phyloP scores from a whole-genome alignment of 192 early-diverging fungal species.

The Diversispora eburnea region DNA sequence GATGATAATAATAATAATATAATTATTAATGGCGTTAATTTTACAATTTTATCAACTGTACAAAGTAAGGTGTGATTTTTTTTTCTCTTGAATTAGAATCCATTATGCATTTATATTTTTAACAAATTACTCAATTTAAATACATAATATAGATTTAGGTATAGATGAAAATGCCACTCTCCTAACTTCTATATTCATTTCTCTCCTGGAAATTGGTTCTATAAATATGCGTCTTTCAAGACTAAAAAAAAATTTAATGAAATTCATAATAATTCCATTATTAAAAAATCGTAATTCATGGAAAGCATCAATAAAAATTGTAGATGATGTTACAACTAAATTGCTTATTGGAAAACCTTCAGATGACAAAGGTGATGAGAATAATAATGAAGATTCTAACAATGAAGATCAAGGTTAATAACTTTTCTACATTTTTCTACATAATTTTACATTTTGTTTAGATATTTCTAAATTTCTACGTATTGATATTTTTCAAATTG shows the following conservation, averaged over 20 bases:
- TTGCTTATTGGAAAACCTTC: constrained; percentile 4
- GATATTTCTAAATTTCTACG: neutral
- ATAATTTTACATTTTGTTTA: too few relatives aligned
- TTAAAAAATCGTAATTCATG: constrained; percentile 17
- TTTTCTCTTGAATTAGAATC: neutral
- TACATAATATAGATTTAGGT: neutral
- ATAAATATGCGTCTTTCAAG: constrained; percentile 25
- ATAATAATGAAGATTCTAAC: neutral
- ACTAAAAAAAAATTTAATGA: constrained; percentile 30
- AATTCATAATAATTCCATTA: constrained; percentile 20
- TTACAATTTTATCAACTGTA: constrained; percentile 18
- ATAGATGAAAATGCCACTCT: neutral
- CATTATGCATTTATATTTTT: neutral
- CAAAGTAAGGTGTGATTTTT: neutral
- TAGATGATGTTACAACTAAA: constrained; percentile 1
- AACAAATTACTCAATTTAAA: neutral
- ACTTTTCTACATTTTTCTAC: too few relatives aligned
- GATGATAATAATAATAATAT: too few relatives aligned
- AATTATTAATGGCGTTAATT: neutral
- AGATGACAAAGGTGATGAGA: neutral
- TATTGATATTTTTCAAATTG: neutral
- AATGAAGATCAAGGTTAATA: too few relatives aligned
- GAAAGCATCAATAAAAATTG: constrained; percentile 9
- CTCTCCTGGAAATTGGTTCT: constrained; percentile 9
- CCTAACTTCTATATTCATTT: constrained; percentile 23